These are phyloP conservation scores for Thalassiosira ordinaria DNA, from an alignment of 352 stramenopile species.

Conservation along the genomic window DNA sequence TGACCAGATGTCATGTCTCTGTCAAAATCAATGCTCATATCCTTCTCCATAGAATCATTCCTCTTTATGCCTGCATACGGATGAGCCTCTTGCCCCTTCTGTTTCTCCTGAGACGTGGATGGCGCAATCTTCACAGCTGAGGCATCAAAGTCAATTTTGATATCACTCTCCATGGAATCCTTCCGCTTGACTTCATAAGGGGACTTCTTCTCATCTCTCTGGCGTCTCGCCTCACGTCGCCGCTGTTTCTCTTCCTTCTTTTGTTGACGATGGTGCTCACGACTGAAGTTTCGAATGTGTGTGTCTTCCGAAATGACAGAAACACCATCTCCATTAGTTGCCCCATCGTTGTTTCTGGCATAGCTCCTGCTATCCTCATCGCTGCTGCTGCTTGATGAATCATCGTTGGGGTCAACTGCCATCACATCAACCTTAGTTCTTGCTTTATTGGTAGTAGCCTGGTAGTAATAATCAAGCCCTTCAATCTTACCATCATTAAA, in stretches of 20 bases:
- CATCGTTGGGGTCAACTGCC: slow-evolving; percentile 1
- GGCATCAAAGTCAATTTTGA: slow-evolving; percentile 44
- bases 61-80: slow-evolving; percentile 43
- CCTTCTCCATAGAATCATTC: slow-evolving; percentile 61
- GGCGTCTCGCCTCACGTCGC: too few relatives aligned
- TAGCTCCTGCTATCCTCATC: neutral
- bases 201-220: too few relatives aligned
- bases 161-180: slow-evolving; percentile 58
- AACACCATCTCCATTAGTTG: slow-evolving; percentile 23
- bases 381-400: neutral
- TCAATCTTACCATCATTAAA: slow-evolving; percentile 13
- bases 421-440: neutral
- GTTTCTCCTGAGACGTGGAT: neutral
- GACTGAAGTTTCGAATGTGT: slow-evolving; percentile 13
- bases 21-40: slow-evolving; percentile 53
- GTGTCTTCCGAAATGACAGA: slow-evolving; percentile 59
- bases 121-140: too few relatives aligned
- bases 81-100: neutral
- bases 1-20: slow-evolving; percentile 1
- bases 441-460: neutral
- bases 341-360: neutral
- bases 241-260: slow-evolving; percentile 3
- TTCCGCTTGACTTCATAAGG: slow-evolving; percentile 42
- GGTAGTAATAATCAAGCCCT: neutral
- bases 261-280: slow-evolving; percentile 10